These are phyloP conservation scores for Ceratobasidium sp. DNA, from an alignment of 1,284 basidiomycete genomes.

Conservation along the genomic window DNA sequence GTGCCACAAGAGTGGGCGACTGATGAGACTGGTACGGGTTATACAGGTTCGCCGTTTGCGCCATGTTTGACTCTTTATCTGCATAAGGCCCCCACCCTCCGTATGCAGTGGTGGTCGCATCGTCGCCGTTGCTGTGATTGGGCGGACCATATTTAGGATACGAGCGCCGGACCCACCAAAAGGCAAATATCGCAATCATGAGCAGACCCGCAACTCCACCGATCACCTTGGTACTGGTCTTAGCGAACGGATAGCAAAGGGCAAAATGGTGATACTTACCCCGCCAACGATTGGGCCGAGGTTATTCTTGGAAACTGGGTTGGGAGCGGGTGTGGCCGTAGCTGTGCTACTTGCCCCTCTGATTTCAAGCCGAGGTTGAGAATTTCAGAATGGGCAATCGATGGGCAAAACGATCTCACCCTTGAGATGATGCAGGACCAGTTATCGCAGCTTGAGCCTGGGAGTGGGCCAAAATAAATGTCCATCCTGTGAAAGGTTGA, in stretches of 20 bases:
- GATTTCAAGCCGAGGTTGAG: not conserved
- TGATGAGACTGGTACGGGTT: not conserved
- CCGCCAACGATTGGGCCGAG: conserved; percentile 5
- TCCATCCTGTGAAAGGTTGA: not conserved
- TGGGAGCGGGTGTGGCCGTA: not conserved
- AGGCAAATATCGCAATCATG: not conserved
- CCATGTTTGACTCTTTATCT: conserved; percentile 6
- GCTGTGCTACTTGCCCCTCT: not conserved
- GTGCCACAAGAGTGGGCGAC: not conserved
- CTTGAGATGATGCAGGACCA: not conserved
- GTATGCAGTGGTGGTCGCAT: not conserved
- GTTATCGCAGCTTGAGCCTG: conserved; percentile 13
- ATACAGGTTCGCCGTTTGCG: not conserved
- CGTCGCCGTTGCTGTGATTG: not conserved
- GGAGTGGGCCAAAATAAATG: not conserved
- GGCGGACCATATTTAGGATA: not conserved
- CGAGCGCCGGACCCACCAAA: not conserved
- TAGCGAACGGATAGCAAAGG: not conserved
- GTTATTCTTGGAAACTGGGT: not conserved
- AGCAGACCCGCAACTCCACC: not conserved
- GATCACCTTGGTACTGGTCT: not conserved
- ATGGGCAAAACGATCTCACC: not conserved
- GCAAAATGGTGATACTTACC: not conserved
- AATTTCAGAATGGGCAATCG: not conserved
- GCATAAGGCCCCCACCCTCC: not conserved